Conservation (phyloP, 1,284 basidiomycete genomes). For the Coniophora puteana region DNA sequence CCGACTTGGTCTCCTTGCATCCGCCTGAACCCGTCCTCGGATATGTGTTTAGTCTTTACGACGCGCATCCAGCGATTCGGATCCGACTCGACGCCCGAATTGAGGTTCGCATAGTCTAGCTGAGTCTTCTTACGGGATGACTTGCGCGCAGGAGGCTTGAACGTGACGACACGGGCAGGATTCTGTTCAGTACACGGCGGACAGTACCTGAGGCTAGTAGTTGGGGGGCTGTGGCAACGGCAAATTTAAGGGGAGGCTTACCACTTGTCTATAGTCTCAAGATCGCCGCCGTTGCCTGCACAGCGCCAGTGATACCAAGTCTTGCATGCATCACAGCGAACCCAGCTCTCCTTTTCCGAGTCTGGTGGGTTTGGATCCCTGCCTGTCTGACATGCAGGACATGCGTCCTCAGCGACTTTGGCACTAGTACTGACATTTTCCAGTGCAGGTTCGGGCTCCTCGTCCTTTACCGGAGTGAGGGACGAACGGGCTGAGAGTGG, state of each 20-base stretch:
- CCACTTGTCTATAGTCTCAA: constrained; percentile 61
- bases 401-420: constrained; percentile 31
- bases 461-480: constrained; percentile 21
- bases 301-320: constrained; percentile 82
- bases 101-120: constrained; percentile 73
- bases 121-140: constrained; percentile 68
- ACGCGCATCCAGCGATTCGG: constrained; percentile 65
- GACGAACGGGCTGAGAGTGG: constrained; percentile 29
- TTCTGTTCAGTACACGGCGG: constrained; percentile 55
- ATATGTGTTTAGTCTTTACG: constrained; percentile 61
- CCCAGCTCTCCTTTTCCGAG: constrained; percentile 63
- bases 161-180: constrained; percentile 59
- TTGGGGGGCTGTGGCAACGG: not conserved
- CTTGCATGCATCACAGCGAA: constrained; percentile 74
- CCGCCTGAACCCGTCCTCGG: constrained; percentile 57
- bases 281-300: constrained; percentile 61
- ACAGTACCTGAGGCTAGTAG: constrained; percentile 71
- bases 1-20: constrained; percentile 66
- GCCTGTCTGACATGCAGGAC: constrained; percentile 38
- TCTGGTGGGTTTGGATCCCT: constrained; percentile 22
- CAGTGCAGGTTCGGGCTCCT: constrained; percentile 14
- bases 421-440: constrained; percentile 14
- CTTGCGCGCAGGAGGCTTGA: constrained; percentile 74
- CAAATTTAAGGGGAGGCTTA: constrained; percentile 25
- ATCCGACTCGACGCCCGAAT: constrained; percentile 59